Evolutionary conservation across 306 rosid species (phyloP), one percentile per base, ranked within the genome.

Genomic region (Betula pendula): DNA sequence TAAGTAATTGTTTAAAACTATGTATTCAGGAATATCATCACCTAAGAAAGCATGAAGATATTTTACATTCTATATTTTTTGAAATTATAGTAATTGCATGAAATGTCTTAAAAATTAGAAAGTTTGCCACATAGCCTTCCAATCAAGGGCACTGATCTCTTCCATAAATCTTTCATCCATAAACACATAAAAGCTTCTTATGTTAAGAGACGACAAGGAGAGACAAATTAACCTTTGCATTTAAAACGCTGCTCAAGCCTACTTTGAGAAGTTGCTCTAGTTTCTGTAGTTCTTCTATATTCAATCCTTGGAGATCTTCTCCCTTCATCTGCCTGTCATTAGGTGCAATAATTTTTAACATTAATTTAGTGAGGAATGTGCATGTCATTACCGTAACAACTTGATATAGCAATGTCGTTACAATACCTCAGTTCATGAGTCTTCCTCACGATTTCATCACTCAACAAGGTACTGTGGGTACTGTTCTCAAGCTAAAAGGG

Each of bases 261-360:
- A 35, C 59, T 55, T 43, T 29, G 15, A 77, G 65, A 9, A 24
- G 25, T 50, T 77, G 53, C 70, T 84, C 87, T 43, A 84, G 76
- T 13, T 56, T 15, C 47, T 49, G 56, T n/a, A 84, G 67, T 2
- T 84, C 84, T 11, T 80, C 74, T 3, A 77, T 16, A 49, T 70
- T 68, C 24, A 84, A 49, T 43, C 63, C 80, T 49, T 73, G 75
- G 49, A 80, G 80, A 20, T 84, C 84, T 31, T 84, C 87, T 50
- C 87, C 87, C 66, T 45, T 80, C 65, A 84, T 50, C 35, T 40
- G 44, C 75, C 87, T 84, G 69, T 60, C n/a, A n/a, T n/a, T 60
- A 56, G 70, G 14, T 65, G 25, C 15, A 29, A 65, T 35, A n/a
- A 65, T 65, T 65, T 65, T 38, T 24, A 10, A 19, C 70, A 65